Conservation (phyloP, 1,284 basidiomycete species). For the Coniferiporia weirii region DNA sequence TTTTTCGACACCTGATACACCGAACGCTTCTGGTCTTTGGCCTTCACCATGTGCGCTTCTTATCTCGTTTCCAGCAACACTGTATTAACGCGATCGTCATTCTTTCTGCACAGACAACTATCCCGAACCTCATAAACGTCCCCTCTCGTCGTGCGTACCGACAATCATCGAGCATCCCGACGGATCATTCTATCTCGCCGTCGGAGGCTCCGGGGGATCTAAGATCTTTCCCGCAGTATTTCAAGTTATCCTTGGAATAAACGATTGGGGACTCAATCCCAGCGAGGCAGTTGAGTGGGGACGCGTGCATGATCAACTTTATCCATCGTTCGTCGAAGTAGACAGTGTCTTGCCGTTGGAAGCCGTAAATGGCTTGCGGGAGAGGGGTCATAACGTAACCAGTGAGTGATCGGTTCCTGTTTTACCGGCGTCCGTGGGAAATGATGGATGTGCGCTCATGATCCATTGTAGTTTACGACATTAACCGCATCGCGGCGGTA, state of each 20-base stretch:
- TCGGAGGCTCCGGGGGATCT: conserved; percentile 86
- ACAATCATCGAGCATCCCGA: conserved; percentile 73
- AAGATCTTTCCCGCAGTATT: conserved; percentile 80
- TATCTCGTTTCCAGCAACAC: neutral
- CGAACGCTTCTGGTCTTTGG: conserved; percentile 81
- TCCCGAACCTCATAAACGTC: conserved; percentile 80
- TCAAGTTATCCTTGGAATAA: conserved; percentile 78
- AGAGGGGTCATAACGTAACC: conserved; percentile 69
- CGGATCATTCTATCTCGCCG: conserved; percentile 64
- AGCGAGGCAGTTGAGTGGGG: conserved; percentile 80
- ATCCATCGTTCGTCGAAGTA: conserved; percentile 59
- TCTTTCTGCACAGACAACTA: conserved; percentile 62
- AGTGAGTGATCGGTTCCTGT: conserved; percentile 34
- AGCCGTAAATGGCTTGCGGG: conserved; percentile 50
- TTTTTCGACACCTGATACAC: conserved; percentile 75
- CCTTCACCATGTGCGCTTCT: conserved; percentile 70
- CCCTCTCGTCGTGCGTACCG: conserved; percentile 80
- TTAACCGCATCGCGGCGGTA: conserved; percentile 59
- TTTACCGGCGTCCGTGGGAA: conserved; percentile 9
- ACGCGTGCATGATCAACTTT: conserved; percentile 90
- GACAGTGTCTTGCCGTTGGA: conserved; percentile 57
- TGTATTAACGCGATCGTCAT: neutral
- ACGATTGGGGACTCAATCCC: conserved; percentile 75
- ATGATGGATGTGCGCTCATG: neutral
- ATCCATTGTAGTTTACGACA: conserved; percentile 34